phyloP scores from a whole-genome alignment of 305 asterid species.

The Ilex paraguariensis region DNA sequence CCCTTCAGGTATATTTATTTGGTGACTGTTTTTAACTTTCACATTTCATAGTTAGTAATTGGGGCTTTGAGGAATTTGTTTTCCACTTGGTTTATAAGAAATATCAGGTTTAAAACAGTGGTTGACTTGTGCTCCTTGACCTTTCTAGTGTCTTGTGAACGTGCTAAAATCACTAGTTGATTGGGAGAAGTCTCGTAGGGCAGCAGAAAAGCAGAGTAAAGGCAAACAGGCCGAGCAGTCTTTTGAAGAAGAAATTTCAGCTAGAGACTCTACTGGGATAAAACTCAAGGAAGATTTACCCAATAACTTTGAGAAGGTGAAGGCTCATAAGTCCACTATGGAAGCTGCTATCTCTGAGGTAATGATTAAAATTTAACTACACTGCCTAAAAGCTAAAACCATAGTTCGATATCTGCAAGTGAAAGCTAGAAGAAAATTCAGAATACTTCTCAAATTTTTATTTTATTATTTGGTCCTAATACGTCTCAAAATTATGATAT shows the following conservation, averaged over 20 bases:
- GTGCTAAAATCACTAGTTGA: conserved; percentile 83
- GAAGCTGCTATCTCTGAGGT: conserved; percentile 99
- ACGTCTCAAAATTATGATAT: too few species aligned
- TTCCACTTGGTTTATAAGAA: background rate
- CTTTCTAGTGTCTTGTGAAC: conserved; percentile 75
- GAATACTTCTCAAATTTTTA: too few species aligned
- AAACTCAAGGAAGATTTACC: conserved; percentile 67
- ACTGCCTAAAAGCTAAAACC: background rate
- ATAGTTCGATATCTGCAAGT: background rate
- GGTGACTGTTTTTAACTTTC: conserved; percentile 14
- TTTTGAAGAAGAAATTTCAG: conserved; percentile 46
- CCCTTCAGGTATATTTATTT: conserved; percentile 72
- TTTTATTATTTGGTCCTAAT: too few species aligned
- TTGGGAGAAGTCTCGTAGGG: conserved; percentile 86
- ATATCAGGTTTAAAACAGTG: conserved; percentile 12
- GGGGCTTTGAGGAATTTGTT: too few species aligned
- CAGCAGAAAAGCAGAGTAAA: conserved; percentile 52
- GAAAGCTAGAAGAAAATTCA: background rate
- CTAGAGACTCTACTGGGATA: conserved; percentile 51
- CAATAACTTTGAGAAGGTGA: conserved; percentile 89
- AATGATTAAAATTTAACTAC: conserved; percentile 16
- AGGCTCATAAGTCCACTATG: conserved; percentile 95
- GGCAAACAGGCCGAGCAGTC: conserved; percentile 41
- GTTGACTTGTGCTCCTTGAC: conserved; percentile 22
- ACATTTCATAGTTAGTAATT: background rate